Evolutionary conservation across 495 filamentous ascomycete species (phyloP).

Genomic region (Neurospora sp.): DNA sequence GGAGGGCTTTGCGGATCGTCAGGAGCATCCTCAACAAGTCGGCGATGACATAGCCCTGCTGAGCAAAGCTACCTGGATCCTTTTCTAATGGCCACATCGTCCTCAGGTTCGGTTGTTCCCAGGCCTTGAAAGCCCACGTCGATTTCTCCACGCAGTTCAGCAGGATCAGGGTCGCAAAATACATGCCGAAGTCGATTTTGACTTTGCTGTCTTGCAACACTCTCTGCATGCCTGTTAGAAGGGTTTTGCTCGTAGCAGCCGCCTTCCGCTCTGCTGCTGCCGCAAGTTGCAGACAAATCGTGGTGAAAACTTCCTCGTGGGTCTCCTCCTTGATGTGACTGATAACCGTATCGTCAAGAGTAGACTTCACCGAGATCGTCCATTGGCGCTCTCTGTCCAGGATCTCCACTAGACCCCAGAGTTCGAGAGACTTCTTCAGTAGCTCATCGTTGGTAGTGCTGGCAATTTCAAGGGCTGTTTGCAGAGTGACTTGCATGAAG

Average conservation of each 20-base stretch:
- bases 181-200: slow-evolving; percentile 60
- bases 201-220: slow-evolving; percentile 64
- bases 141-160: slow-evolving; percentile 75
- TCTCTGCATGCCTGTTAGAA: slow-evolving; percentile 68
- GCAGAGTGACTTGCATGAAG: slow-evolving; percentile 58
- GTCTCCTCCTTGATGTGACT: slow-evolving; percentile 30
- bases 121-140: slow-evolving; percentile 70
- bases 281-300: slow-evolving; percentile 58
- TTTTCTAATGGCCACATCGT: slow-evolving; percentile 63
- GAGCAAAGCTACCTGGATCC: slow-evolving; percentile 51
- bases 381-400: slow-evolving; percentile 59
- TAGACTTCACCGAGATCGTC: slow-evolving; percentile 41
- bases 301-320: slow-evolving; percentile 35
- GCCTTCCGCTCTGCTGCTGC: slow-evolving; percentile 68
- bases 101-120: slow-evolving; percentile 50
- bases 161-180: slow-evolving; percentile 62
- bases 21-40: slow-evolving; percentile 67
- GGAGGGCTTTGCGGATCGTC: slow-evolving; percentile 59
- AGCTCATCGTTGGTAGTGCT: slow-evolving; percentile 51
- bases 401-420: slow-evolving; percentile 69
- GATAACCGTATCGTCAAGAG: slow-evolving; percentile 16
- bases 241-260: slow-evolving; percentile 49
- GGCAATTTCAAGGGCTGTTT: slow-evolving; percentile 45
- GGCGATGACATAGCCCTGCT: slow-evolving; percentile 63
- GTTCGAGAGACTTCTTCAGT: slow-evolving; percentile 56